Percentiles rank a stretch among this genome's conserved stretches.
Conservation (phyloP, 306 rosid genomes). For the Quercus engelmannii region DNA sequence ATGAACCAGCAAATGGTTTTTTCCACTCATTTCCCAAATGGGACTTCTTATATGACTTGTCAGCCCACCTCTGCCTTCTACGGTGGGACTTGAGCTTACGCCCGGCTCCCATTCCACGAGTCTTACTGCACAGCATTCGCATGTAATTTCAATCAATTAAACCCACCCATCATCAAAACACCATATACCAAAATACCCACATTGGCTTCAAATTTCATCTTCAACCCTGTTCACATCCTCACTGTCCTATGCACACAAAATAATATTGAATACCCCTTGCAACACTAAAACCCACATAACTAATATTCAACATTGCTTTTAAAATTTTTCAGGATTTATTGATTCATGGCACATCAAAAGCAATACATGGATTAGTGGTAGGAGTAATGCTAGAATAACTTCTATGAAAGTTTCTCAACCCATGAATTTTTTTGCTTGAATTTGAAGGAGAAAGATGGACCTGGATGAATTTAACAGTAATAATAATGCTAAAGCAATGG, state of each 20-base stretch:
- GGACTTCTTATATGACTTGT: constrained; percentile 72
- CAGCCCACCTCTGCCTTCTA: constrained; percentile 78
- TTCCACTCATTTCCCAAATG: constrained; percentile 89
- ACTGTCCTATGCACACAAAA: too few relatives aligned
- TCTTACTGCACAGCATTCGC: constrained; percentile 42
- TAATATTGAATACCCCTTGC: too few relatives aligned
- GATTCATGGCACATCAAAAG: too few relatives aligned
- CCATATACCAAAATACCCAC: background rate
- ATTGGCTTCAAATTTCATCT: background rate
- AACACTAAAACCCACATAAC: too few relatives aligned
- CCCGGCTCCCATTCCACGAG: constrained; percentile 86
- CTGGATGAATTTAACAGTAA: too few relatives aligned
- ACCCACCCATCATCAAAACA: background rate
- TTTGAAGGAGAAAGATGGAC: too few relatives aligned
- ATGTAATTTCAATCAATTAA: background rate
- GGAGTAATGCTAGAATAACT: too few relatives aligned
- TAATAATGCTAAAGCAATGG: too few relatives aligned
- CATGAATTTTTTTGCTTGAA: too few relatives aligned
- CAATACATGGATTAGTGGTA: background rate
- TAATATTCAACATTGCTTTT: too few relatives aligned
- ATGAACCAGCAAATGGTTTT: constrained; percentile 85
- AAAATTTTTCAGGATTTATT: too few relatives aligned
- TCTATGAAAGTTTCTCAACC: too few relatives aligned
- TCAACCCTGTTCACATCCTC: background rate
- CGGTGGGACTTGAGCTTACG: constrained; percentile 84